A percentile compares a stretch with the other conserved stretches of the same genome.
These are phyloP conservation scores for Colletotrichum sp. DNA, from an alignment of 2,329 filamentous ascomycete species.

Conservation along the genomic window DNA sequence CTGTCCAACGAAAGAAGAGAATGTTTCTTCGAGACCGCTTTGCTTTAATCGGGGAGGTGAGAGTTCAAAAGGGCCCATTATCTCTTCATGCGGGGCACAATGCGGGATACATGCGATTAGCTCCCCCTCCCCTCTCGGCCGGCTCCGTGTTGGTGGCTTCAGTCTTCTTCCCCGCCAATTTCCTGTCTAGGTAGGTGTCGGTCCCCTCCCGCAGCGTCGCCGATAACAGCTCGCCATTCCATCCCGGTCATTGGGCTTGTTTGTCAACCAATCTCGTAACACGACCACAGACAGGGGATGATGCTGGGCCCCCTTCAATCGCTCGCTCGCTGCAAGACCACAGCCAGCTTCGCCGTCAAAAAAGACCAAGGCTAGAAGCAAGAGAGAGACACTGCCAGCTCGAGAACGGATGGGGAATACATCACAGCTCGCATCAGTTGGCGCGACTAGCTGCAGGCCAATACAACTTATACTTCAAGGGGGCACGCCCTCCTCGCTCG, in stretches of 20 bases:
- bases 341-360: not conserved
- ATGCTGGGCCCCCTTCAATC: not conserved
- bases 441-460: not conserved
- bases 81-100: slow-evolving; percentile 13
- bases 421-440: not conserved
- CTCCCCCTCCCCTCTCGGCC: not conserved
- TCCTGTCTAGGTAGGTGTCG: not conserved
- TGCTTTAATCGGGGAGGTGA: not conserved
- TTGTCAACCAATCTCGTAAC: slow-evolving; percentile 19
- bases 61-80: not conserved
- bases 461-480: slow-evolving; percentile 22
- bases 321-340: not conserved
- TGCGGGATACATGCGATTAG: not conserved
- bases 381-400: not conserved
- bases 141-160: slow-evolving; percentile 3
- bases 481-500: slow-evolving; percentile 18
- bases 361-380: not conserved
- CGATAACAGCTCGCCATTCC: not conserved
- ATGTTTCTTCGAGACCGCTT: not conserved
- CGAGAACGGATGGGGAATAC: slow-evolving; percentile 4
- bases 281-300: slow-evolving; percentile 6
- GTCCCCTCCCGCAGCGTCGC: not conserved
- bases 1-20: not conserved
- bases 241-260: not conserved
- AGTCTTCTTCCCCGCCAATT: not conserved